These are phyloP conservation scores for Theileria equi DNA, from an alignment of 169 alveolate species.

Conservation along the genomic window DNA sequence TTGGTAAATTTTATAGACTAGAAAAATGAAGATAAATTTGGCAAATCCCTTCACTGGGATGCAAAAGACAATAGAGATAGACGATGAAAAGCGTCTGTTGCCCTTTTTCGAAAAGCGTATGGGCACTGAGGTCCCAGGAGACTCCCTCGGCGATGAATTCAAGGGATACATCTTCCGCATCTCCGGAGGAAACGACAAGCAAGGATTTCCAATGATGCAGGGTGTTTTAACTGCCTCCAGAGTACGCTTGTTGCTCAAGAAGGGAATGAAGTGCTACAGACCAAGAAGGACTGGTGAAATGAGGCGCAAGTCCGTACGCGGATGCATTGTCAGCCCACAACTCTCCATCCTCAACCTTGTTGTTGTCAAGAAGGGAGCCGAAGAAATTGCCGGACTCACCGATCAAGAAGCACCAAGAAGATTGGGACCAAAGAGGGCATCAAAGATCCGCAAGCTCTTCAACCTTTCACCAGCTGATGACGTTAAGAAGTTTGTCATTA, in stretches of 20 bases:
- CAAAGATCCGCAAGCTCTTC: conserved; percentile 94
- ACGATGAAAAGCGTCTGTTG: conserved; percentile 96
- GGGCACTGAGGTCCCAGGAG: conserved; percentile 98
- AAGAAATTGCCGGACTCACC: conserved; percentile 96
- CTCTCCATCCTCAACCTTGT: conserved; percentile 94
- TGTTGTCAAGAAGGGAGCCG: conserved; percentile 96
- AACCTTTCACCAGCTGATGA: conserved; percentile 92
- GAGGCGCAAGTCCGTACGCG: conserved; percentile 99
- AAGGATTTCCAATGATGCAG: conserved; percentile 99
- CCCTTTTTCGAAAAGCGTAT: conserved; percentile 97
- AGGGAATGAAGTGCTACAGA: conserved; percentile 93
- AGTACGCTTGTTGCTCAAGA: conserved; percentile 84
- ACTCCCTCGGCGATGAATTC: conserved; percentile 96
- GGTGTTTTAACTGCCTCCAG: conserved; percentile 92
- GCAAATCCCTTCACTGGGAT: conserved; percentile 94
- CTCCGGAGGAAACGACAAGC: conserved; percentile 99
- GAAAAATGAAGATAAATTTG: conserved; percentile 91
- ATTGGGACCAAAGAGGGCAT: conserved; percentile 99
- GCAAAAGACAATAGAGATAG: conserved; percentile 96
- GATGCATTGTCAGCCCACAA: conserved; percentile 99
- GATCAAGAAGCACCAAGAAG: conserved; percentile 95
- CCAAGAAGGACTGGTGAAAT: conserved; percentile 97
- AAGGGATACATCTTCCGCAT: conserved; percentile 92
- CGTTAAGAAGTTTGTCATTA: conserved; percentile 93
- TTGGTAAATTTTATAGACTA: background rate